Base-by-base conservation (phyloP, 1,284 basidiomycete genomes). In the Puccinia hordei region DNA sequence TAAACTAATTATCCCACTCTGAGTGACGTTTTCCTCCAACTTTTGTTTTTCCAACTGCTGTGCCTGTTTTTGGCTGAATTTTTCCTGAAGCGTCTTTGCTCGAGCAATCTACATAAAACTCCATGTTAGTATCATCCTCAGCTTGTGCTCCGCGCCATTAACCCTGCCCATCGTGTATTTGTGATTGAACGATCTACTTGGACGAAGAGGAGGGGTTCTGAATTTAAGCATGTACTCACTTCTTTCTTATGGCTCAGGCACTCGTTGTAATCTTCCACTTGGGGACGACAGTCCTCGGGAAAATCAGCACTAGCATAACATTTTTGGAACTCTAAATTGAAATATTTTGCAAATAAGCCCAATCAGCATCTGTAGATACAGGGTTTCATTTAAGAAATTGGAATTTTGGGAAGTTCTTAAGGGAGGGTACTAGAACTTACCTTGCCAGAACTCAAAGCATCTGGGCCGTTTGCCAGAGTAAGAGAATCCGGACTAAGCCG, bases 81-180 rank as follows among this genome's bases (percentile, higher is more conserved):
- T 91, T 24, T 89, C 87, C 85, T 92, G 90, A 84, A 94, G 88
- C 33, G 89, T 87, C 84, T 91, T 90, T 59, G 91, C 91, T 49
- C 92, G 90, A 35, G 90, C 90, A 85, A 91, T 89, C 92, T 94
- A 44, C 13, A 44, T 44, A 44, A 41, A 41, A 13, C n/a, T 8
- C 41, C 41, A 51, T 13, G 27, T 69, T 9, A 69, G 66, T 24
- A 51, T 46, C 27, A 53, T n/a, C n/a, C n/a, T n/a, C n/a, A n/a
- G n/a, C n/a, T n/a, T n/a, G n/a, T n/a, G n/a, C n/a, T n/a, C n/a
- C n/a, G n/a, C n/a, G n/a, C n/a, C n/a, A n/a, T n/a, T n/a, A n/a
- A n/a, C n/a, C n/a, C n/a, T n/a, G n/a, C n/a, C n/a, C n/a, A n/a
- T n/a, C n/a, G n/a, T n/a, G n/a, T n/a, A n/a, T 17, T 33, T 17